Conservation (phyloP, 192 early-diverging fungal genomes). For the Geosiphon pyriformis region DNA sequence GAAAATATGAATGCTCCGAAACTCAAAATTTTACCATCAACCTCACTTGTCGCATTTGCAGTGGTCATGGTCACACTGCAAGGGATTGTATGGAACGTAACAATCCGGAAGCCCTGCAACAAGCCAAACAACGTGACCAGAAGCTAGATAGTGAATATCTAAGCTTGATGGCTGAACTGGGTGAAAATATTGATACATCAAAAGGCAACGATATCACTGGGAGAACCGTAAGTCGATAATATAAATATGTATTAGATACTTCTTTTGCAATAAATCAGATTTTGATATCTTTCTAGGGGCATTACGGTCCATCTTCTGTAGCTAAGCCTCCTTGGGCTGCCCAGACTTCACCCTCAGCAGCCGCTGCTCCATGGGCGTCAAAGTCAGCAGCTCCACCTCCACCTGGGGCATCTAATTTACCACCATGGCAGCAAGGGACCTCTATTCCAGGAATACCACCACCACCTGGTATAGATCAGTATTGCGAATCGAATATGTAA, state of each 20-base stretch:
- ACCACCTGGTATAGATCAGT: conserved; percentile 17
- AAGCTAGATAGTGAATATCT: conserved; percentile 88
- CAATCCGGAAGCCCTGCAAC: conserved; percentile 70
- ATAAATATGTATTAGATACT: background rate
- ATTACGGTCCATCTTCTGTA: conserved; percentile 22
- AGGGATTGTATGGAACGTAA: conserved; percentile 87
- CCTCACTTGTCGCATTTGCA: conserved; percentile 85
- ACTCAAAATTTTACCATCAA: conserved; percentile 77
- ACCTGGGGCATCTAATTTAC: conserved; percentile 17
- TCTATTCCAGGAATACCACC: conserved; percentile 9
- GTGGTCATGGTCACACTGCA: conserved; percentile 85
- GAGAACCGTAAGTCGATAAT: background rate
- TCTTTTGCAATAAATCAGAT: background rate
- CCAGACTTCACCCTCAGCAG: conserved; percentile 2
- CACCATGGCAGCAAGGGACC: conserved; percentile 35
- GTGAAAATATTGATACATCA: conserved; percentile 44
- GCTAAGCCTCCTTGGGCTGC: conserved; percentile 16
- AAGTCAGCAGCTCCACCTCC: conserved; percentile 18
- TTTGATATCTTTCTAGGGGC: conserved; percentile 14
- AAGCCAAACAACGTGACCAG: conserved; percentile 72
- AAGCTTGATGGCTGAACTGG: conserved; percentile 92
- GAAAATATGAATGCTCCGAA: conserved; percentile 88
- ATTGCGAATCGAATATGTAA: background rate
- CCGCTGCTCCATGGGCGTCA: conserved; percentile 32
- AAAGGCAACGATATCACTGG: background rate